Base-by-base conservation (phyloP, 2,329 filamentous ascomycete species). In the Hymenotorrendiella dingleyae region DNA sequence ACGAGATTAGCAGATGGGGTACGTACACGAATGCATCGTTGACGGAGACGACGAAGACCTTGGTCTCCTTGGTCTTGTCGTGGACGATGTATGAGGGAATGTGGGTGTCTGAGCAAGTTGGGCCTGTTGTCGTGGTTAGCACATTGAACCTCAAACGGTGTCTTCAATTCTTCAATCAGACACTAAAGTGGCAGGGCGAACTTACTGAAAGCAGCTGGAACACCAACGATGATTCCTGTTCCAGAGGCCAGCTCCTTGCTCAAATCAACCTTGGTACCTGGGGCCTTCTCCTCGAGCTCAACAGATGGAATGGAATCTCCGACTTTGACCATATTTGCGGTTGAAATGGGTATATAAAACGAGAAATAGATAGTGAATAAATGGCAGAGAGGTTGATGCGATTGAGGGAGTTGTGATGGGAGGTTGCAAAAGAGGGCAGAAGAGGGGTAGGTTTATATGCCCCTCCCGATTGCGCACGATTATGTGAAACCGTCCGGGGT, bases 11-110 rank as follows among this genome's bases (percentile, higher is more conserved):
- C 11, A 22, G 23, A 3, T 20, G 23, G 23, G 34, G 14, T 35
- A 68, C 85, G 67, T 72, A 94, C 86, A 95, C 90, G 63, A 96
- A 96, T 16, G 89, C 79, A 63, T 97, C 91, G 63, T 97, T 97
- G 62, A 96, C 90, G 12, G 86, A 82, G 43, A 97, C 80, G 29
- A 97, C 87, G 59, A 94, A 94, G 34, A 95, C 86, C 58, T 84
- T 74, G 22, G 86, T 87, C 47, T 82, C 73, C 68, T 86, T 86
- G 55, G 94, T 74, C 63, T 82, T 80, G 42, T 82, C 74, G 62
- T 87, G 84, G 60, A 80, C 81, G 65, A 96, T 84, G 68, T 89
- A 97, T 42, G 86, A 85, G 1, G 91, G 91, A 34, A 97, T 73
- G 62, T 97, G 91, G 36, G 69, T 72, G 52, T 76, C 73, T 14